Evolutionary conservation across 441 rosid species (phyloP).

Genomic region (Populus hybrid): DNA sequence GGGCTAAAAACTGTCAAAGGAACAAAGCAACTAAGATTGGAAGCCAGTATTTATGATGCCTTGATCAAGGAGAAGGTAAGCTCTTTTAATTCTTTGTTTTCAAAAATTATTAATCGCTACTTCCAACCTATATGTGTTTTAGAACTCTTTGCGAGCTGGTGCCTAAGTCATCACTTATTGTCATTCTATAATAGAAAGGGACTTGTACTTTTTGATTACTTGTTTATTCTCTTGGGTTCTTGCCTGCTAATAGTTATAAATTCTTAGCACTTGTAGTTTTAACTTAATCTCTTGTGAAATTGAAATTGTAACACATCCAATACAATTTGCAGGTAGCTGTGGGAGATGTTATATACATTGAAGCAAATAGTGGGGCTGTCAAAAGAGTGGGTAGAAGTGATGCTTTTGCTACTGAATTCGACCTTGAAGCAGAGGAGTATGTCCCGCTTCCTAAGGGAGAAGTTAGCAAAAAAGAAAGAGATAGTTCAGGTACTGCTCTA

Average conservation of each 20-base stretch:
- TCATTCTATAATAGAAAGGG: not conserved
- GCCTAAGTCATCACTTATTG: not conserved
- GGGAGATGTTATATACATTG: constrained; percentile 97
- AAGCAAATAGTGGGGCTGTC: constrained; percentile 97
- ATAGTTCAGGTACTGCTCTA: constrained; percentile 77
- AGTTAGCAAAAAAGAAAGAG: constrained; percentile 97
- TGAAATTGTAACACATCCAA: not conserved
- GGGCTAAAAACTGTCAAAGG: constrained; percentile 96
- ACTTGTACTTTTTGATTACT: not conserved
- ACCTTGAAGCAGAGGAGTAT: constrained; percentile 98
- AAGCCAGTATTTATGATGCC: constrained; percentile 95
- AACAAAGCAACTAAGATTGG: constrained; percentile 92
- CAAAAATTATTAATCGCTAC: not conserved
- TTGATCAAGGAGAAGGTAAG: constrained; percentile 91
- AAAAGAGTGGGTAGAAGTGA: constrained; percentile 97
- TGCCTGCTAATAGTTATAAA: not conserved
- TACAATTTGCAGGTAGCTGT: constrained; percentile 78
- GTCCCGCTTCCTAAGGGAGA: constrained; percentile 99
- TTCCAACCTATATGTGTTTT: not conserved
- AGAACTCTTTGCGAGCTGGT: not conserved
- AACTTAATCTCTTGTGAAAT: constrained; percentile 6
- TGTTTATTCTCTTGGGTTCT: not conserved
- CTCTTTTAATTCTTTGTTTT: constrained; percentile 16
- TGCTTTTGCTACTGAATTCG: constrained; percentile 96
- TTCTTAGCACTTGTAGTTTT: not conserved